Evolutionary conservation across 108 stramenopile species (phyloP).

Genomic region (Cyclotella choctawhatcheeana): DNA sequence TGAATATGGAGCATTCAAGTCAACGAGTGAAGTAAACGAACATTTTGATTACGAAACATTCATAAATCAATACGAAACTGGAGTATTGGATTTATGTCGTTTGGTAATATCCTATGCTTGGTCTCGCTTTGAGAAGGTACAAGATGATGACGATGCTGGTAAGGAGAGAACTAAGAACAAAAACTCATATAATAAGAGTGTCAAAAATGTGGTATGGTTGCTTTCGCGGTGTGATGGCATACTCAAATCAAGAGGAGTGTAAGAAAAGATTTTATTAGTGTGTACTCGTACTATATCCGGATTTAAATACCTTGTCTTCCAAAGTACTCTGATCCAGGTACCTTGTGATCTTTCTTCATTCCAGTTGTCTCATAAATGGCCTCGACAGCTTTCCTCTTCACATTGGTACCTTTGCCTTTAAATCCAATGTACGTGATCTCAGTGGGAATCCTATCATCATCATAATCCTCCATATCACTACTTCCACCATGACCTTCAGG

Average conservation of each 20-base stretch:
- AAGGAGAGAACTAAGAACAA: slow-evolving; percentile 54
- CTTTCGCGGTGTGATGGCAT: slow-evolving; percentile 57
- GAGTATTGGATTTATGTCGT: slow-evolving; percentile 64
- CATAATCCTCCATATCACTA: slow-evolving; percentile 47
- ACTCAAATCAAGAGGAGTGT: slow-evolving; percentile 31
- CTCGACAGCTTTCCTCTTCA: slow-evolving; percentile 76
- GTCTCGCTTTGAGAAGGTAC: slow-evolving; percentile 61
- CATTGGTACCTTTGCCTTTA: slow-evolving; percentile 82
- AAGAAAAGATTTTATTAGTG: background rate
- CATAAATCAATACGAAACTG: slow-evolving; percentile 61
- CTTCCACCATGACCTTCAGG: slow-evolving; percentile 31
- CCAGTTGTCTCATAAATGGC: slow-evolving; percentile 77
- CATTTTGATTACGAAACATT: slow-evolving; percentile 23
- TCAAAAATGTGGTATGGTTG: slow-evolving; percentile 63
- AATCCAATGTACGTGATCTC: slow-evolving; percentile 84
- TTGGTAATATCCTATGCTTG: slow-evolving; percentile 76
- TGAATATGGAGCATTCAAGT: slow-evolving; percentile 32
- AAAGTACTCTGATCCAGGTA: slow-evolving; percentile 66
- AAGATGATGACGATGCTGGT: slow-evolving; percentile 14
- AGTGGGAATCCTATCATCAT: slow-evolving; percentile 61
- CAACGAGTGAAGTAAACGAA: slow-evolving; percentile 2
- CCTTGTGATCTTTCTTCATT: slow-evolving; percentile 83
- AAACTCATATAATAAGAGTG: slow-evolving; percentile 69
- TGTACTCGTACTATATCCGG: background rate
- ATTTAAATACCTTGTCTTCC: slow-evolving; percentile 37